Evolutionary conservation across 768 basidiomycete species (phyloP).

Genomic region (Lentinus tigrinus): DNA sequence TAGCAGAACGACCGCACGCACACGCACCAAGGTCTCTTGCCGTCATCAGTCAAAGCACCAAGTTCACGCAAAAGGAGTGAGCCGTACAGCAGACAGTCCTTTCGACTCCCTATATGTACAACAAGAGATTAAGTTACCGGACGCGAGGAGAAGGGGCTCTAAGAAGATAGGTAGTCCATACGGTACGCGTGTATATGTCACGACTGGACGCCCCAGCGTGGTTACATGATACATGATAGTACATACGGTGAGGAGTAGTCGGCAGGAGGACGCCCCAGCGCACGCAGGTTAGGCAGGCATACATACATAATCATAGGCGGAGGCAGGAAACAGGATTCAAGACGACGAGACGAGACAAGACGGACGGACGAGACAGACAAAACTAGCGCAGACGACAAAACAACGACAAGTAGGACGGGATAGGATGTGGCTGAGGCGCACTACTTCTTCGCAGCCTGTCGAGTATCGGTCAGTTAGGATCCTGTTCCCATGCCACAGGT

Average conservation of each 20-base stretch:
- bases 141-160: slow-evolving; percentile 1
- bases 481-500: background rate
- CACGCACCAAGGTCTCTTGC: no score
- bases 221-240: slow-evolving; percentile 1
- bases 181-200: slow-evolving; percentile 10
- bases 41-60: no score
- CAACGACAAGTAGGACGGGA: background rate
- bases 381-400: background rate
- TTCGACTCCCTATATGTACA: background rate
- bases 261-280: background rate
- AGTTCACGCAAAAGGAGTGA: background rate
- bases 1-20: no score
- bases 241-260: background rate
- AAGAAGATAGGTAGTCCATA: slow-evolving; percentile 10
- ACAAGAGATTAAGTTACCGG: background rate
- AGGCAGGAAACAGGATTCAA: background rate
- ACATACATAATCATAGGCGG: slow-evolving; percentile 13
- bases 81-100: slow-evolving; percentile 3
- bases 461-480: background rate
- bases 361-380: slow-evolving; percentile 1
- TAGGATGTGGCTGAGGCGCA: background rate
- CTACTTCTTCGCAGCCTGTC: slow-evolving; percentile 12
- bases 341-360: background rate
- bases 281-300: background rate
- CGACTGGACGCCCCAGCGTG: slow-evolving; percentile 1